These are phyloP conservation scores for Aspergillus affinis DNA, from an alignment of 495 filamentous ascomycete species.

Conservation along the genomic window DNA sequence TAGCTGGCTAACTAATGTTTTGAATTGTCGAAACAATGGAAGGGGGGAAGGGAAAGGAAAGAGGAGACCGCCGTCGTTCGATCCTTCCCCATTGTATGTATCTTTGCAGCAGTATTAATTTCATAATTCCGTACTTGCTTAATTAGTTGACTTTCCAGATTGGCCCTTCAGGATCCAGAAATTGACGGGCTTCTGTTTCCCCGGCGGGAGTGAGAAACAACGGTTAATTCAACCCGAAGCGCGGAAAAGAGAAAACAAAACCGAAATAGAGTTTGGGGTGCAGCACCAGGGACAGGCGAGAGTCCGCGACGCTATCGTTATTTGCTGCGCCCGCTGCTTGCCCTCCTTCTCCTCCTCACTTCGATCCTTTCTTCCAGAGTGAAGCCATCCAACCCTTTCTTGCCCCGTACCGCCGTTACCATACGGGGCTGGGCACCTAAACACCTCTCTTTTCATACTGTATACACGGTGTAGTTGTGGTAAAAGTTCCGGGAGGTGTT, in stretches of 20 bases:
- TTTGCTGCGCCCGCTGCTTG: constrained; percentile 15
- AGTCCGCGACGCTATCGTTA: background rate
- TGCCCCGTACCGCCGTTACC: too few species aligned
- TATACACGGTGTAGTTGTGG: too few species aligned
- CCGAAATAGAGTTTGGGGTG: constrained; percentile 16
- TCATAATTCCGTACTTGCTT: too few species aligned
- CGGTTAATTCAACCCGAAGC: constrained; percentile 1
- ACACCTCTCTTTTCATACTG: too few species aligned
- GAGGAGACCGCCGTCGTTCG: background rate
- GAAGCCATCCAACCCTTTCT: background rate
- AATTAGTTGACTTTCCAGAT: too few species aligned
- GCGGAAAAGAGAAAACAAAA: too few species aligned
- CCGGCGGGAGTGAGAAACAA: too few species aligned
- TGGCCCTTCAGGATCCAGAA: too few species aligned
- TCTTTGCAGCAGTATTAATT: too few species aligned
- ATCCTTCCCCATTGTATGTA: background rate
- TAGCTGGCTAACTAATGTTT: background rate
- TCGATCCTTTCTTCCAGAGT: constrained; percentile 3
- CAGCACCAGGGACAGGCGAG: constrained; percentile 8
- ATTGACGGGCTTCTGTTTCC: too few species aligned
- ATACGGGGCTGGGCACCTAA: too few species aligned
- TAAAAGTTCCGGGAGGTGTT: too few species aligned
- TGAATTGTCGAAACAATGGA: background rate
- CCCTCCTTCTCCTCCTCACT: constrained; percentile 20
- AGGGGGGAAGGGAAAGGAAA: background rate